Evolutionary conservation across 2,329 filamentous ascomycete species (phyloP).

Genomic region (Mycosphaerella arachidis): DNA sequence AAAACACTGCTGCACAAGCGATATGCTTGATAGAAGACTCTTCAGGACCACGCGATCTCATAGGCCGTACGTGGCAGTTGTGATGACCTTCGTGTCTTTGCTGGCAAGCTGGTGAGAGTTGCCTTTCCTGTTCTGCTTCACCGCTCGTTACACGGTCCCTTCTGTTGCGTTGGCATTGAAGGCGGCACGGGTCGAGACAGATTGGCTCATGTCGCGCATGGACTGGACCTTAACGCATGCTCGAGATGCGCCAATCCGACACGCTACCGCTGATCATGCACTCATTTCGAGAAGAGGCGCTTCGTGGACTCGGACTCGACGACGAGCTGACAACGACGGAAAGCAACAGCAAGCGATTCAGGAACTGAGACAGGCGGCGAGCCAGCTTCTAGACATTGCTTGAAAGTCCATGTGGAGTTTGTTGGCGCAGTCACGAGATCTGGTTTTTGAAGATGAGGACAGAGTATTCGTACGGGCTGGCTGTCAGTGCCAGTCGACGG

Average conservation of each 20-base stretch:
- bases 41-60: constrained; percentile 8
- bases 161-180: not conserved
- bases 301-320: constrained; percentile 1
- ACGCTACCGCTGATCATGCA: not conserved
- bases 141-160: constrained; percentile 15
- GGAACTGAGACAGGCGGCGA: not conserved
- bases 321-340: not conserved
- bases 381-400: not conserved
- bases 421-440: not conserved
- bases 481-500: not conserved
- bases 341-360: not conserved
- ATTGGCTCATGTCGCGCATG: constrained; percentile 5
- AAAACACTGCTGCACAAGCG: constrained; percentile 16
- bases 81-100: not conserved
- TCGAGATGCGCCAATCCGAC: constrained; percentile 3
- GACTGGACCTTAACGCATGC: not conserved
- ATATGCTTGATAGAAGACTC: constrained; percentile 19
- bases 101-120: constrained; percentile 3
- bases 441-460: not conserved
- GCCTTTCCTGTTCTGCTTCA: constrained; percentile 7
- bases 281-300: not conserved
- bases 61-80: constrained; percentile 8
- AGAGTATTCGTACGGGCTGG: not conserved
- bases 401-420: not conserved
- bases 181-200: constrained; percentile 1